Base-by-base conservation (phyloP, 2,329 filamentous ascomycete species). In the Sporothrix humicola region DNA sequence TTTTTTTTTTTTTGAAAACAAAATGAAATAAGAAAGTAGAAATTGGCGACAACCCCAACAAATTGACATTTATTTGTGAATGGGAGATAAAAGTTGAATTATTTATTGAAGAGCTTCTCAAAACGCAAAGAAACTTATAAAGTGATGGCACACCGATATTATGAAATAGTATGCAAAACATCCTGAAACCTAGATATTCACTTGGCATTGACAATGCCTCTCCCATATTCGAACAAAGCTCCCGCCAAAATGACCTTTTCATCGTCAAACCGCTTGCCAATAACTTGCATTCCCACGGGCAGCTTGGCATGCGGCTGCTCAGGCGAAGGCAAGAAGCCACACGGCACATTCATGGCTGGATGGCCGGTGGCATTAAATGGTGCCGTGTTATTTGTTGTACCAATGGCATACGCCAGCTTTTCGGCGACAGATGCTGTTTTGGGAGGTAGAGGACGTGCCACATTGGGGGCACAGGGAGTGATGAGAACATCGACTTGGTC, bases 321-420 rank as follows among this genome's bases (percentile, higher is more conserved):
- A 3, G 69, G 73, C 2, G 72, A 77, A 12, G 61, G 59, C 0
- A 75, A 77, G 74, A 77, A 80, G 3, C 84, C 78, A 37, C 82
- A 82, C 6, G 85, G 85, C 65, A 87, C 83, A 66, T 79, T 83
- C 78, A 87, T 77, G 0, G 81, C 85, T 2, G 85, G 85, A 78
- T 87, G 85, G 0, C 85, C 85, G 1, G 84, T 87, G 1, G 83
- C 78, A 78, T 87, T 87, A 77, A 87, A 87, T 2, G 83, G 82
- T 52, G 81, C 81, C 0, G 85, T 84, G 69, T 84, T 86, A 74
- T 82, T 79, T 13, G 83, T 85, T 12, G 83, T 81, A 1, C 84
- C 84, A 56, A 87, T 82, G 0, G 83, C 82, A 10, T 82, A 80
- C 68, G 81, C 81, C 63, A 79, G 78, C 5, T 78, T 76, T 6